Conservation (phyloP, 2,329 filamentous ascomycete genomes). For the Beauveria pseudobassiana region DNA sequence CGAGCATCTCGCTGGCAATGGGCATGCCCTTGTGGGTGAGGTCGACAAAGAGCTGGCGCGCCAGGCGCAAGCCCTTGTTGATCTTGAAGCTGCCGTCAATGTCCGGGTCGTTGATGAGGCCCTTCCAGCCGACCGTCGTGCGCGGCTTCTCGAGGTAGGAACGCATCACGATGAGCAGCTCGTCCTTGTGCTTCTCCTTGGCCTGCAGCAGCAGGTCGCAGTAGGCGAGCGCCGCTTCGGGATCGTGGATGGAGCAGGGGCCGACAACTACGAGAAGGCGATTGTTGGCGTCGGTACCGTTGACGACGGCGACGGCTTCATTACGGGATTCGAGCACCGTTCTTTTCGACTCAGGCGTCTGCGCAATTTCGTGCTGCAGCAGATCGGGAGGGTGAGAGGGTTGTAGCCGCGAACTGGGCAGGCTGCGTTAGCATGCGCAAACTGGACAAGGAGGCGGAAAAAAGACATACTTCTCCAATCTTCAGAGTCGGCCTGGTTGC, state of each 20-base stretch:
- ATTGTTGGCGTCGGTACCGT: conserved; percentile 64
- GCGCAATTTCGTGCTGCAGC: conserved; percentile 80
- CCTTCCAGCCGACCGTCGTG: conserved; percentile 98
- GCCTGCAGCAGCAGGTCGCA: conserved; percentile 73
- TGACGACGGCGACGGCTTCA: conserved; percentile 66
- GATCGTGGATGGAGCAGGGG: conserved; percentile 96
- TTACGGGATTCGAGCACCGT: conserved; percentile 66
- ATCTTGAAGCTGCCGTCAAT: conserved; percentile 97
- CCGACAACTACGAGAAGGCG: conserved; percentile 91
- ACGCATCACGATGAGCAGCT: conserved; percentile 92
- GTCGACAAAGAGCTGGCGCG: conserved; percentile 88
- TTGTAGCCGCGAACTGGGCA: conserved; percentile 73
- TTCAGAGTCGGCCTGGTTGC: conserved; percentile 65
- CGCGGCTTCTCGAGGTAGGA: conserved; percentile 98
- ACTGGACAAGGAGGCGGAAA: too few species aligned
- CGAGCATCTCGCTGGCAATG: conserved; percentile 95
- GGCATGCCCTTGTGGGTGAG: conserved; percentile 83
- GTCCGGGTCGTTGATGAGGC: conserved; percentile 96
- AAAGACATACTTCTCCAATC: conserved; percentile 68
- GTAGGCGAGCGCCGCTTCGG: conserved; percentile 72
- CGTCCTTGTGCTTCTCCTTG: conserved; percentile 70
- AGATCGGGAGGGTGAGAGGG: conserved; percentile 82
- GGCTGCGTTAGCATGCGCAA: conserved; percentile 18
- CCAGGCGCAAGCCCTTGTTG: conserved; percentile 93
- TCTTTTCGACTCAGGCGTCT: conserved; percentile 46